phyloP scores from a whole-genome alignment of 2,329 filamentous ascomycete species.

The Thelonectria olida region DNA sequence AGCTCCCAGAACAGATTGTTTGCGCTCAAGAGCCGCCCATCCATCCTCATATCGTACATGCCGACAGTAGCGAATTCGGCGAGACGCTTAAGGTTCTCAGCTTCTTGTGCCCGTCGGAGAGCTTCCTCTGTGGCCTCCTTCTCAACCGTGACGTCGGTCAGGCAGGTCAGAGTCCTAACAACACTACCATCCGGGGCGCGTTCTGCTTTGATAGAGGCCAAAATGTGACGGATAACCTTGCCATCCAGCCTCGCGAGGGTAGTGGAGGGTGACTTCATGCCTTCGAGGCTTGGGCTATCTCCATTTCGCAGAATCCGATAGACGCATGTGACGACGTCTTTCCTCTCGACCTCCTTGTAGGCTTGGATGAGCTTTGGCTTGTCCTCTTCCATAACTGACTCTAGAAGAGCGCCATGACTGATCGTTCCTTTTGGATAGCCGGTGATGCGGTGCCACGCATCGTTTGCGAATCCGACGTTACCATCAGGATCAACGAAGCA shows the following conservation, averaged over 20 bases:
- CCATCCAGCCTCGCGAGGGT: slow-evolving; percentile 36
- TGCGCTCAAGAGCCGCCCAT: slow-evolving; percentile 58
- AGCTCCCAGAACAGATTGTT: slow-evolving; percentile 65
- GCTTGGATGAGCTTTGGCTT: slow-evolving; percentile 50
- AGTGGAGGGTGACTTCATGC: slow-evolving; percentile 31
- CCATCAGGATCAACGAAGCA: slow-evolving; percentile 74
- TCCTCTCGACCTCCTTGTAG: slow-evolving; percentile 52
- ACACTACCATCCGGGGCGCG: slow-evolving; percentile 53
- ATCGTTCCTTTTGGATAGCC: slow-evolving; percentile 51
- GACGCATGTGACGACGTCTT: slow-evolving; percentile 55
- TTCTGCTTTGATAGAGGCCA: slow-evolving; percentile 59
- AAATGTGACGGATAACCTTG: slow-evolving; percentile 52
- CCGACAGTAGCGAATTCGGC: slow-evolving; percentile 64
- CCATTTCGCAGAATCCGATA: slow-evolving; percentile 48
- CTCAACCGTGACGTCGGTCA: slow-evolving; percentile 62
- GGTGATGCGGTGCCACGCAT: slow-evolving; percentile 68
- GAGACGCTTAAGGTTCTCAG: slow-evolving; percentile 63
- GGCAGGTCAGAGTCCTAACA: slow-evolving; percentile 56
- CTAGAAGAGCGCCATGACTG: slow-evolving; percentile 49
- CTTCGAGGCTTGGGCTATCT: not conserved
- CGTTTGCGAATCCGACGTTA: slow-evolving; percentile 75
- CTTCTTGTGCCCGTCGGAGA: slow-evolving; percentile 58
- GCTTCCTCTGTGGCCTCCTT: slow-evolving; percentile 60
- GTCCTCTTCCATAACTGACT: slow-evolving; percentile 58
- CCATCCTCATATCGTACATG: slow-evolving; percentile 63